These are phyloP conservation scores for Taxawa tesnikishii DNA, from an alignment of 2,329 filamentous ascomycete species.

Conservation along the genomic window DNA sequence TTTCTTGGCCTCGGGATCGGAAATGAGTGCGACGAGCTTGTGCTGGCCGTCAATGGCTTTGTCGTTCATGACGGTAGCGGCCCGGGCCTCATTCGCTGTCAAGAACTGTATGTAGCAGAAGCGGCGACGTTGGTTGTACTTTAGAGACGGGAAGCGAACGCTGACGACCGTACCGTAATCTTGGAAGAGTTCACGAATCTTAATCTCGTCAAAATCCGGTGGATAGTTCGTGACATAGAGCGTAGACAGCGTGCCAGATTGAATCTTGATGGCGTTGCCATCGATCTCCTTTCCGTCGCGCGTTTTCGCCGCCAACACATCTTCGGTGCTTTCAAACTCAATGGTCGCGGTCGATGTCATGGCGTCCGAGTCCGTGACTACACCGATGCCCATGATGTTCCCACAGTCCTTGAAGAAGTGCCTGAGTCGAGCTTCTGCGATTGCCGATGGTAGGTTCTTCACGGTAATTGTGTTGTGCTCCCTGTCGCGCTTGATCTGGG, in stretches of 20 bases:
- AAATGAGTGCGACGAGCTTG: conserved; percentile 67
- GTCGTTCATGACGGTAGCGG: conserved; percentile 55
- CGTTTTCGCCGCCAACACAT: conserved; percentile 68
- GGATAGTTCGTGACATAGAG: conserved; percentile 89
- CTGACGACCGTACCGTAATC: conserved; percentile 72
- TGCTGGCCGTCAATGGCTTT: conserved; percentile 55
- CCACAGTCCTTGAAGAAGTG: conserved; percentile 92
- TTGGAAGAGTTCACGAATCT: conserved; percentile 56
- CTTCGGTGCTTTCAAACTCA: conserved; percentile 72
- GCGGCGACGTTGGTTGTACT: conserved; percentile 74
- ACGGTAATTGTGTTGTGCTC: conserved; percentile 83
- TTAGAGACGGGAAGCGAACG: conserved; percentile 82
- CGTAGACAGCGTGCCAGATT: conserved; percentile 64
- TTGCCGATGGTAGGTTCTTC: conserved; percentile 58
- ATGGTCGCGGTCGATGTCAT: conserved; percentile 60
- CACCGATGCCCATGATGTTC: conserved; percentile 63
- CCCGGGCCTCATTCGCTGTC: conserved; percentile 52
- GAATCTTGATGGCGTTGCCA: conserved; percentile 60
- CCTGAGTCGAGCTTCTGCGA: conserved; percentile 59
- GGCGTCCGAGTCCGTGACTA: conserved; percentile 52
- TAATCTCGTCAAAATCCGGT: conserved; percentile 57
- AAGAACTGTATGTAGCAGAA: conserved; percentile 96
- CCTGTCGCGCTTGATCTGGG: conserved; percentile 61
- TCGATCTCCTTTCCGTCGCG: conserved; percentile 71
- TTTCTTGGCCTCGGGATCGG: conserved; percentile 69